A percentile compares a stretch with the other conserved stretches of the same genome.
These are phyloP conservation scores for Sclerospora graminicola DNA, from an alignment of 352 stramenopile species.

Conservation along the genomic window DNA sequence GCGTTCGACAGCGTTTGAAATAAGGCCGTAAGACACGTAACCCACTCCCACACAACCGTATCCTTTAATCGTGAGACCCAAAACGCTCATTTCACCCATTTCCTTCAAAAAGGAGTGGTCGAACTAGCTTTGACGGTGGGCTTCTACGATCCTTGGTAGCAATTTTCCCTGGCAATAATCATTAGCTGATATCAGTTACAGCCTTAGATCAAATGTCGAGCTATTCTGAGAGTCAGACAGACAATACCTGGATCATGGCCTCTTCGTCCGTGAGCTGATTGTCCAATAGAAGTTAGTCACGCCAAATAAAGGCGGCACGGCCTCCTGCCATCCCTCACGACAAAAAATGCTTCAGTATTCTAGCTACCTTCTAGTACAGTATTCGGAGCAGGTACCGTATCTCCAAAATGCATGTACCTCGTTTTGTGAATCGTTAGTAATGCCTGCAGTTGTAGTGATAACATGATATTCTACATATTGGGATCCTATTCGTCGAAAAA, in stretches of 20 bases:
- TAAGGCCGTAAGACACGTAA: conserved; percentile 95
- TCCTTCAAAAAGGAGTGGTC: conserved; percentile 91
- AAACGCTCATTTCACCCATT: conserved; percentile 90
- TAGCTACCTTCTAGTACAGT: too few species aligned
- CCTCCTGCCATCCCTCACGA: conserved; percentile 36
- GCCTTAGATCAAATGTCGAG: too few species aligned
- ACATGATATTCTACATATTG: too few species aligned
- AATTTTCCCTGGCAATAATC: conserved; percentile 93
- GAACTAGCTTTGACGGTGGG: conserved; percentile 92
- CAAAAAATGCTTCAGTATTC: too few species aligned
- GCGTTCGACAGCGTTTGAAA: conserved; percentile 93
- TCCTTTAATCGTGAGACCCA: conserved; percentile 90
- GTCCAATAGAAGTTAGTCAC: conserved; percentile 70
- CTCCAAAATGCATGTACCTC: too few species aligned
- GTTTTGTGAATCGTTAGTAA: too few species aligned
- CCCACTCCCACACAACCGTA: conserved; percentile 92
- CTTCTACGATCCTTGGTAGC: conserved; percentile 88
- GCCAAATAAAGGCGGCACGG: conserved; percentile 62
- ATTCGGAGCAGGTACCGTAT: too few species aligned
- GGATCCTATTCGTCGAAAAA: too few species aligned
- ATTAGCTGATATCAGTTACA: conserved; percentile 71
- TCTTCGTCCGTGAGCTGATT: conserved; percentile 86
- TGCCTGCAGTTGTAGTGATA: too few species aligned
- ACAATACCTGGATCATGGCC: conserved; percentile 78
- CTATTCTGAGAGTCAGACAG: too few species aligned